Conservation (phyloP, 176 grass and related monocot genomes). For the Miscanthus lutarioriparius region DNA sequence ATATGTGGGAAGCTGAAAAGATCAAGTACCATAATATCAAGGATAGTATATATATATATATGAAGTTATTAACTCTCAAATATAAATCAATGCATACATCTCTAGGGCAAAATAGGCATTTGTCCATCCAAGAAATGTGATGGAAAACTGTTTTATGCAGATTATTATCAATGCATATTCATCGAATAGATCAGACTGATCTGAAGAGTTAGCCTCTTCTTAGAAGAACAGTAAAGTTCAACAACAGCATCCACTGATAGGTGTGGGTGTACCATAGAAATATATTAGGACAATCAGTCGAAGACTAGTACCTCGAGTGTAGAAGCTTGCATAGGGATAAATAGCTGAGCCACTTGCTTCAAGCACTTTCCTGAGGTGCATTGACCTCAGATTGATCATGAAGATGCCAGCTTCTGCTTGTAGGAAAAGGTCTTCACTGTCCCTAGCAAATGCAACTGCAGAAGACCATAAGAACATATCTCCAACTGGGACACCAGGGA, state of each 20-base stretch:
- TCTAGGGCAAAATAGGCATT: not conserved
- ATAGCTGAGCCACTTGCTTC: not conserved
- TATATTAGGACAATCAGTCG: too few relatives aligned
- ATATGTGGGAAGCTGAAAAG: not conserved
- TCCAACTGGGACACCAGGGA: not conserved
- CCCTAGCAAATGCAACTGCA: too few relatives aligned
- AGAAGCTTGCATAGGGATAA: not conserved
- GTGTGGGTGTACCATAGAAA: too few relatives aligned
- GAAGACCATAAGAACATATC: too few relatives aligned
- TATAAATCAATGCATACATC: too few relatives aligned
- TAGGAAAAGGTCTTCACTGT: too few relatives aligned
- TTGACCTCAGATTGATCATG: too few relatives aligned
- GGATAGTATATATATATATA: too few relatives aligned
- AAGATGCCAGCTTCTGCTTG: too few relatives aligned
- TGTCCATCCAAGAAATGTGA: not conserved
- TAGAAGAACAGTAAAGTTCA: not conserved
- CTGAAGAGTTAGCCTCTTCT: not conserved
- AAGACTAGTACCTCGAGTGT: too few relatives aligned
- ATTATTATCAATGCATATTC: not conserved
- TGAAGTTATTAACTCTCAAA: too few relatives aligned
- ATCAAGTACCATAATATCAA: too few relatives aligned
- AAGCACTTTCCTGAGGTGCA: not conserved
- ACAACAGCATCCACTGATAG: not conserved
- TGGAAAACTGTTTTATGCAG: not conserved
- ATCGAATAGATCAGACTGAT: not conserved